Evolutionary conservation across 352 stramenopile genomes (phyloP).

Genomic region (Thalassiosira mediterranea): DNA sequence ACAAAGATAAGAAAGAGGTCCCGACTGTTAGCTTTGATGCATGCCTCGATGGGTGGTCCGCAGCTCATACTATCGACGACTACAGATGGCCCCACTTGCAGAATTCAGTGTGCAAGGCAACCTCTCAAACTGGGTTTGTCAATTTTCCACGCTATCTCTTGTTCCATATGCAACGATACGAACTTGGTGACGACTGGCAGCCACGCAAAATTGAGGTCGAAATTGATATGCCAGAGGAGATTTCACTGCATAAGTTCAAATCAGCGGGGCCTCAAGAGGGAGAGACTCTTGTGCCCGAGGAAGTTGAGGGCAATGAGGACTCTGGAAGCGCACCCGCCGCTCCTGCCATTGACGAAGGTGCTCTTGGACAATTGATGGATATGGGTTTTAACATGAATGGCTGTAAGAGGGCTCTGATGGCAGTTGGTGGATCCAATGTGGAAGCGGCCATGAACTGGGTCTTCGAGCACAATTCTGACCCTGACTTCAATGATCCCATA

Average conservation of each 20-base stretch:
- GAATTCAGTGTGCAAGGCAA: constrained; percentile 59
- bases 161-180: constrained; percentile 96
- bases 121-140: constrained; percentile 85
- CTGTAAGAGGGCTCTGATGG: constrained; percentile 94
- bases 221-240: constrained; percentile 92
- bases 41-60: constrained; percentile 92
- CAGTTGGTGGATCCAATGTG: constrained; percentile 89
- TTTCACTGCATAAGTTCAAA: constrained; percentile 89
- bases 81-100: constrained; percentile 75
- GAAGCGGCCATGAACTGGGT: constrained; percentile 98
- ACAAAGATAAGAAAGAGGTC: constrained; percentile 86
- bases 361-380: constrained; percentile 93
- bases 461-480: constrained; percentile 97
- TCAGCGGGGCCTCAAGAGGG: constrained; percentile 83
- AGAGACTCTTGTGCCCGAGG: constrained; percentile 90
- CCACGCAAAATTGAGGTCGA: constrained; percentile 97
- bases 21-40: constrained; percentile 92
- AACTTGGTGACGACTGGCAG: constrained; percentile 93
- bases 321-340: constrained; percentile 23
- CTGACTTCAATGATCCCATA: constrained; percentile 96
- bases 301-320: constrained; percentile 39
- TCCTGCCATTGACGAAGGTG: constrained; percentile 84
- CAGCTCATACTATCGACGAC: constrained; percentile 90
- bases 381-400: constrained; percentile 99
- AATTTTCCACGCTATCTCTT: constrained; percentile 97